Evolutionary conservation across 768 basidiomycete genomes (phyloP).

Genomic region (Trichaptum fuscoviolaceum): DNA sequence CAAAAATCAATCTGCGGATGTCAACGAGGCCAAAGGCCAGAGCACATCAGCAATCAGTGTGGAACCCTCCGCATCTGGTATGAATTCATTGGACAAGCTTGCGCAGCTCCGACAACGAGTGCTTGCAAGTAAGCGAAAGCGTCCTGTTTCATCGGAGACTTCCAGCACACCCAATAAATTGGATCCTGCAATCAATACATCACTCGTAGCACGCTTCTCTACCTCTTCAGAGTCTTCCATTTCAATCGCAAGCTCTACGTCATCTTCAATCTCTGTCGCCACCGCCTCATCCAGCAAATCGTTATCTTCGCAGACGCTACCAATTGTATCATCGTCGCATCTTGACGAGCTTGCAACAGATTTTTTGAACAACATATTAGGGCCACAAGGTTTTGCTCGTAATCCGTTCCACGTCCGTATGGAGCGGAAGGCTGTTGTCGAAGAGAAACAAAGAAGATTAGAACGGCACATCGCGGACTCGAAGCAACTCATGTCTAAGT

Average conservation of each 20-base stretch:
- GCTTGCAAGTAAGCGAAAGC: neutral
- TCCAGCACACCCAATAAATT: neutral
- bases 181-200: neutral
- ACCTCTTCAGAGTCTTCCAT: neutral
- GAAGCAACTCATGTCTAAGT: neutral
- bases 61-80: neutral
- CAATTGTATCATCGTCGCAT: neutral
- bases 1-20: no score
- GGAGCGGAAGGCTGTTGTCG: neutral
- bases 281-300: neutral
- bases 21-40: no score
- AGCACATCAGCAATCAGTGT: neutral
- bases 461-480: neutral
- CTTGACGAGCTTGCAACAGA: neutral
- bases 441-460: conserved; percentile 1
- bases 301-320: neutral
- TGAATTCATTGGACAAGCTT: neutral
- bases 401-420: neutral
- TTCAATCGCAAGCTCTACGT: neutral
- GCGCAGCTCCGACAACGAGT: neutral
- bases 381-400: neutral
- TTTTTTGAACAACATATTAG: neutral
- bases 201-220: neutral
- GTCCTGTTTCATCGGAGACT: neutral
- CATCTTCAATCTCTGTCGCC: neutral